These are phyloP conservation scores for Acer yangbiense DNA, from an alignment of 345 rosid genomes.

Conservation along the genomic window DNA sequence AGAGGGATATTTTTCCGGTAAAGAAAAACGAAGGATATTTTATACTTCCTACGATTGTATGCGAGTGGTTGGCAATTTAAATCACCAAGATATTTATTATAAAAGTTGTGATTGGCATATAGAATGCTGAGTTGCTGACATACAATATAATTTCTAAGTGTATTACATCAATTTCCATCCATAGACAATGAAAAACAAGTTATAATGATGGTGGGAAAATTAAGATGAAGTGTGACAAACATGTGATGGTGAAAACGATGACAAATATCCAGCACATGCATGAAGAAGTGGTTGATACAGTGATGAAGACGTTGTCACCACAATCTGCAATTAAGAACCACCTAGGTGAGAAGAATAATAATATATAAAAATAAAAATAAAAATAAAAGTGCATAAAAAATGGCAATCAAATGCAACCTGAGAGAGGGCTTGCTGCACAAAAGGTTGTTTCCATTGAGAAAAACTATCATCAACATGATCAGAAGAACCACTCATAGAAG, in stretches of 20 bases:
- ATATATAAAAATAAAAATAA: not conserved
- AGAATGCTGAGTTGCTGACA: not conserved
- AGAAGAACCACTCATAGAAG: constrained; percentile 44
- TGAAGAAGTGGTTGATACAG: constrained; percentile 63
- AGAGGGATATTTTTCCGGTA: not conserved
- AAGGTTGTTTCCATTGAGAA: constrained; percentile 71
- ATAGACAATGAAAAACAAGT: constrained; percentile 2
- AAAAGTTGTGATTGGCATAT: not conserved
- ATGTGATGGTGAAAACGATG: constrained; percentile 82
- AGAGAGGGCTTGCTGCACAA: constrained; percentile 67
- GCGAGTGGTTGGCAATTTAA: not conserved
- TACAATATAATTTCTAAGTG: not conserved
- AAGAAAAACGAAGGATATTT: not conserved
- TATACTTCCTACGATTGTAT: not conserved
- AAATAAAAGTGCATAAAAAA: not conserved
- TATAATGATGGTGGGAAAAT: not conserved
- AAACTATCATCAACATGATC: constrained; percentile 63
- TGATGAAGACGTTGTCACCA: constrained; percentile 58
- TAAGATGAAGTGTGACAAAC: constrained; percentile 43
- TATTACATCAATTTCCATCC: constrained; percentile 1
- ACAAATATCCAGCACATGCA: constrained; percentile 75
- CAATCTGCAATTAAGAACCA: constrained; percentile 60
- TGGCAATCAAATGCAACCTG: constrained; percentile 45
- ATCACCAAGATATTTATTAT: not conserved
- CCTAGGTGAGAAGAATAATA: constrained; percentile 24